Base-by-base conservation (phyloP, 2,329 filamentous ascomycete genomes). In the Coniella lustricola region DNA sequence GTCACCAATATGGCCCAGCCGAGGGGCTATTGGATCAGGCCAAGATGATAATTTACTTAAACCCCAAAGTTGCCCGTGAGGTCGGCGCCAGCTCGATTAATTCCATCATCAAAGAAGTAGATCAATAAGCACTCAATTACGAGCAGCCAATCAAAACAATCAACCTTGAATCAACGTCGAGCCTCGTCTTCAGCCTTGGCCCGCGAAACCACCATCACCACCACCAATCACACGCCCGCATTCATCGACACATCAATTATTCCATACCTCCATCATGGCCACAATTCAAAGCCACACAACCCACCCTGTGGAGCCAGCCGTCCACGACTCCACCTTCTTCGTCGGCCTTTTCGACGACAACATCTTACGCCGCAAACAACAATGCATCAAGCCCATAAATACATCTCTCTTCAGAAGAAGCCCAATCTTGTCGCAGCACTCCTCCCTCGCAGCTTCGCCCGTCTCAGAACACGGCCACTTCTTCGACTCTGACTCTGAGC, bases 291-390 rank as follows among this genome's bases (percentile, higher is more conserved):
- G 37, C 38, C 50, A 25, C 32, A 45, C 9, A 18, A 43, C 46
- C 37, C 36, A 48, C 20, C 46, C 35, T 17, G 44, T 21, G 32
- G 22, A 42, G 17, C 17, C 44, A 2, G 16, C 36, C 16, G 18
- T 53, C 32, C 48, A 49, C 34, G 42, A 44, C 22, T 44, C 51
- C 14, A 48, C 37, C 10, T 44, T 46, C 38, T 53, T 50, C 44
- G 17, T 47, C 33, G 51, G 51, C 44, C 46, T 48, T 32, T 48
- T 50, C 16, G 51, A 53, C 36, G 51, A 50, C 44, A 53, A 47
- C 48, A 48, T 42, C 48, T 42, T 50, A 17, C 44, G 44, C 37
- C 51, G 39, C 12, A 44, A 48, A 12, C 48, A 39, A 16, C 51
- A 53, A 32, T 37, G 44, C 34, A 22, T 53, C 17, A 47, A 48